These are phyloP conservation scores for Urochloa ruziziensis DNA, from an alignment of 176 grass and related monocot genomes.

Conservation along the genomic window DNA sequence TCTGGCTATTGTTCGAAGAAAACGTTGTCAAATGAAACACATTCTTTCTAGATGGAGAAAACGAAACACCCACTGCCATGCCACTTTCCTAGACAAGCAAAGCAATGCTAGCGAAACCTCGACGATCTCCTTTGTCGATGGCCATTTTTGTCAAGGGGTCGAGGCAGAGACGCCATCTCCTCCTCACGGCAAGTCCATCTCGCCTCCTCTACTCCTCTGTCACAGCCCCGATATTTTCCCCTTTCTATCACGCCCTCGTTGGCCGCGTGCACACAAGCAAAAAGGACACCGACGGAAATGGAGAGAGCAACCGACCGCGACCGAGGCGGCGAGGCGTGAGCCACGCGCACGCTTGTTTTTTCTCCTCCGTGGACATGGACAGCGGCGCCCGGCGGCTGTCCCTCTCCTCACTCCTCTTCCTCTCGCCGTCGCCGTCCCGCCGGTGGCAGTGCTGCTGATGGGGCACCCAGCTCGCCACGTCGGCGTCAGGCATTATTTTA, in stretches of 20 bases:
- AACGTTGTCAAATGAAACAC: too few relatives aligned
- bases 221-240: background rate
- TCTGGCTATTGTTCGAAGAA: too few relatives aligned
- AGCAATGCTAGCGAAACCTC: background rate
- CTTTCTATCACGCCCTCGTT: background rate
- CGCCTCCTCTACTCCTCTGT: background rate
- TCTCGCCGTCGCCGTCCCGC: background rate
- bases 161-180: background rate
- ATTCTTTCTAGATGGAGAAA: too few relatives aligned
- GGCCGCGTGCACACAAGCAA: background rate
- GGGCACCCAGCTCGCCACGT: too few relatives aligned
- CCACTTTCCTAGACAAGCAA: background rate
- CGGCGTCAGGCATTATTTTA: conserved; percentile 9
- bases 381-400: background rate
- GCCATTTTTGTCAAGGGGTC: background rate
- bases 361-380: background rate
- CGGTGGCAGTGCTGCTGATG: background rate
- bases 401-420: too few relatives aligned
- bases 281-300: background rate
- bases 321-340: background rate
- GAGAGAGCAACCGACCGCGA: too few relatives aligned
- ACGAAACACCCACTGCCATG: too few relatives aligned
- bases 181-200: background rate
- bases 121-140: background rate
- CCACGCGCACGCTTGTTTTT: background rate